phyloP scores from a whole-genome alignment of 2,329 filamentous ascomycete genomes.

The Sordariomycetes sp. region DNA sequence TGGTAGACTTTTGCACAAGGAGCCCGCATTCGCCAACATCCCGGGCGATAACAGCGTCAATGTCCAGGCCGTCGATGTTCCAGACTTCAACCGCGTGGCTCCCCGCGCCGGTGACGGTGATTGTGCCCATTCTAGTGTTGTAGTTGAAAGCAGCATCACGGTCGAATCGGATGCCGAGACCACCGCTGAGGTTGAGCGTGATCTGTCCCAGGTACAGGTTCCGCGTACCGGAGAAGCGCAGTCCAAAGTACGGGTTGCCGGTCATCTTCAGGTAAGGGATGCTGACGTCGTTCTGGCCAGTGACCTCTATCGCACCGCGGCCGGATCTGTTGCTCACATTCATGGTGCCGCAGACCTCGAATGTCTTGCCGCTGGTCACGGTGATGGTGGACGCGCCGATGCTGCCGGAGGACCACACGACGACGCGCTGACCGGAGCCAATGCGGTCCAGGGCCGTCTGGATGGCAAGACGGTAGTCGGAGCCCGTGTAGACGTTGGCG shows the following conservation, averaged over 20 bases:
- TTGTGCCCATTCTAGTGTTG: slow-evolving; percentile 2
- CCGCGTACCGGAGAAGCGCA: slow-evolving; percentile 1
- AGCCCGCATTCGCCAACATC: slow-evolving; percentile 4
- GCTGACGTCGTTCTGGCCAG: not conserved
- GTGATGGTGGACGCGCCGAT: slow-evolving; percentile 1
- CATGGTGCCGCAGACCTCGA: slow-evolving; percentile 4
- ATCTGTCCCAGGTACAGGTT: slow-evolving; percentile 4
- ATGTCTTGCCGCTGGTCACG: slow-evolving; percentile 3
- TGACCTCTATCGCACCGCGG: slow-evolving; percentile 1
- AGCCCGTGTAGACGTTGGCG: slow-evolving; percentile 1
- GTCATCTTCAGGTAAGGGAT: slow-evolving; percentile 4
- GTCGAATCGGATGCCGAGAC: slow-evolving; percentile 4
- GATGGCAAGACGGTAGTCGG: slow-evolving; percentile 4
- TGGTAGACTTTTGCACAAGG: slow-evolving; percentile 3
- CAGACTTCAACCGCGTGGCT: slow-evolving; percentile 4
- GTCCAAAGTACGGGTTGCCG: slow-evolving; percentile 4
- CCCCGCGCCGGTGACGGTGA: slow-evolving; percentile 2
- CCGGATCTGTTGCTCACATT: not conserved
- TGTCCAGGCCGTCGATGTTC: slow-evolving; percentile 3
- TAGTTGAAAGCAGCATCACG: slow-evolving; percentile 1
- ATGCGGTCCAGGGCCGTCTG: slow-evolving; percentile 3
- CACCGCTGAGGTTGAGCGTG: slow-evolving; percentile 4
- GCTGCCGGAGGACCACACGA: not conserved
- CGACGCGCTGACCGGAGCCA: slow-evolving; percentile 1
- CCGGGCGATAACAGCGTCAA: slow-evolving; percentile 3